A percentile compares a stretch with the other conserved stretches of the same genome.
These are phyloP conservation scores for Cutaneotrichosporon sp. DNA, from an alignment of 1,284 basidiomycete genomes.

Conservation along the genomic window DNA sequence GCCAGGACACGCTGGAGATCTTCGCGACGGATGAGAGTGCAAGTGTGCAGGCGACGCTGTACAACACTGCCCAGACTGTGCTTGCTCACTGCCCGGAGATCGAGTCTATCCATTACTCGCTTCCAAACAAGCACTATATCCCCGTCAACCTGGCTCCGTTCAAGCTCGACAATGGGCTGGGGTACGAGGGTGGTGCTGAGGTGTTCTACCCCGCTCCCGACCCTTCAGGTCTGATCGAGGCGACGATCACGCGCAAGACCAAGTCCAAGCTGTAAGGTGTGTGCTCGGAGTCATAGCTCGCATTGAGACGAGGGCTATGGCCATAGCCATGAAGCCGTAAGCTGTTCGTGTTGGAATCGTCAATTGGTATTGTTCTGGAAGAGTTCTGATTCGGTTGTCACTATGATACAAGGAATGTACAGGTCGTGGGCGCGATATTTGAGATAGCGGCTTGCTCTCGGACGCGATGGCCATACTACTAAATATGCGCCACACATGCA, in stretches of 20 bases:
- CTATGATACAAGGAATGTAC: too few species aligned
- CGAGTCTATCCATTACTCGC: conserved; percentile 61
- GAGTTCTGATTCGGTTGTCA: too few species aligned
- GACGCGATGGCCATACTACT: too few species aligned
- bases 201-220: conserved; percentile 75
- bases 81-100: conserved; percentile 63
- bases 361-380: too few species aligned
- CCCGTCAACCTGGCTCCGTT: conserved; percentile 45
- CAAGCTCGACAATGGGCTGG: conserved; percentile 51
- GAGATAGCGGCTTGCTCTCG: too few species aligned
- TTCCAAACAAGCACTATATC: conserved; percentile 94
- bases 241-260: conserved; percentile 50
- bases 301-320: too few species aligned
- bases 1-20: conserved; percentile 66
- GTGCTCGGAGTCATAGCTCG: neutral
- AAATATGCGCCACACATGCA: too few species aligned
- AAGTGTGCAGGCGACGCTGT: conserved; percentile 88
- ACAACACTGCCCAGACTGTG: conserved; percentile 77
- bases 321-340: too few species aligned
- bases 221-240: conserved; percentile 54
- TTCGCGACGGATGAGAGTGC: conserved; percentile 87
- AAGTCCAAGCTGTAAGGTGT: conserved; percentile 17
- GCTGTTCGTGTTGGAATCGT: too few species aligned
- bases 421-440: too few species aligned
- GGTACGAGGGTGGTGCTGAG: conserved; percentile 62